Base-by-base conservation (phyloP, 2,329 filamentous ascomycete species). In the Beauveria caledonica region DNA sequence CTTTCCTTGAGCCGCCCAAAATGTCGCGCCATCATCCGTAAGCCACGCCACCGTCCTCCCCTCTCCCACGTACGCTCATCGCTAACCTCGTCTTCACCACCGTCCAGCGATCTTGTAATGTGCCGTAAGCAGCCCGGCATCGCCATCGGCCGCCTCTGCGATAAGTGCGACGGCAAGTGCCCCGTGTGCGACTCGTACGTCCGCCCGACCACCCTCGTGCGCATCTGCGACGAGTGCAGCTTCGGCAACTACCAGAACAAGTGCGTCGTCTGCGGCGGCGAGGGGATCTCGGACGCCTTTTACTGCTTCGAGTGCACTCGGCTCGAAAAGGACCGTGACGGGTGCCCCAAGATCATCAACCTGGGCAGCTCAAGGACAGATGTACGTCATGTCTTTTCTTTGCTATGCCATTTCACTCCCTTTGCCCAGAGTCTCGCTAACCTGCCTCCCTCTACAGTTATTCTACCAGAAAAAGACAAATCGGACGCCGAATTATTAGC, bases 171-270 rank as follows among this genome's bases (percentile, higher is more conserved):
- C 79, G 94, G 94, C 76, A 99, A 99, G 80, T 99, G 94, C 71
- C 94, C 94, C 66, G 92, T 99, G 63, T 99, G 94, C 85, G 94
- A 99, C 75, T 96, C 90, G 63, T 99, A 99, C 83, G 94, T 99
- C 65, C 92, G 94, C 17, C 94, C 94, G 13, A 99, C 94, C 29
- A 97, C 94, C 9, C 87, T 97, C 61, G 94, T 96, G 63, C 91
- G 93, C 71, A 97, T 99, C 79, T 99, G 94, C 81, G 94, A 99
- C 80, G 94, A 99, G 78, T 99, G 94, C 82, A 92, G 90, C 73
- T 99, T 99, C 75, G 94, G 94, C 72, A 99, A 99, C 82, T 99
- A 97, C 80, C 94, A 97, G 79, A 99, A 99, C 80, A 99, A 99
- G 77, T 99, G 94, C 74, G 92, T 99, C 67, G 94, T 99, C 48